These are phyloP conservation scores for Larix kaempferi DNA, from an alignment of 75 land plant genomes.

Conservation along the genomic window DNA sequence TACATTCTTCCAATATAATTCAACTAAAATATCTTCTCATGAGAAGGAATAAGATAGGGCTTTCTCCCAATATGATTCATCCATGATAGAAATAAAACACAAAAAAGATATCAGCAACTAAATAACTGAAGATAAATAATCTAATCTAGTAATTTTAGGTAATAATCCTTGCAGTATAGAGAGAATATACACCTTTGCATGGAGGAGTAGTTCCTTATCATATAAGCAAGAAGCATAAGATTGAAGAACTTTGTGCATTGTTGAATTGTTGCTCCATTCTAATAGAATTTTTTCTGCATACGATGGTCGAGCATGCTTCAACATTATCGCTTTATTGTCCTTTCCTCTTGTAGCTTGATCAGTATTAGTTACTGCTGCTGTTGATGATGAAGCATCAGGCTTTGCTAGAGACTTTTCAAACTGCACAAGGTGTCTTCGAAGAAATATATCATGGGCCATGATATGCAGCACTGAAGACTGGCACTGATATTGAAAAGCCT, in stretches of 20 bases:
- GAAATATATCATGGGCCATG: constrained; percentile 65
- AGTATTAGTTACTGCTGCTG: constrained; percentile 1
- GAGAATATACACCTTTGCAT: constrained; percentile 56
- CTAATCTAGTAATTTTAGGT: neutral
- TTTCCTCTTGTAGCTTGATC: constrained; percentile 6
- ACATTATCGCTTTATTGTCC: constrained; percentile 4
- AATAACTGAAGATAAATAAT: neutral
- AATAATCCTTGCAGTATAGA: neutral
- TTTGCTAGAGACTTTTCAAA: constrained; percentile 21
- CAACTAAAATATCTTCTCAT: too few species aligned
- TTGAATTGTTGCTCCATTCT: constrained; percentile 33
- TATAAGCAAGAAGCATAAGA: constrained; percentile 47
- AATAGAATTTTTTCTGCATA: constrained; percentile 31
- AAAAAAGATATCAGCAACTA: neutral
- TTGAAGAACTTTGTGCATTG: constrained; percentile 38
- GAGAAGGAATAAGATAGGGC: too few species aligned
- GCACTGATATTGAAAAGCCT: constrained; percentile 47
- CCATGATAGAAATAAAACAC: neutral
- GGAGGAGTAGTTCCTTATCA: constrained; percentile 31
- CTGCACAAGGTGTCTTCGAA: constrained; percentile 39
- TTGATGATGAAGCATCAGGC: constrained; percentile 17
- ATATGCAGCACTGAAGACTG: constrained; percentile 64
- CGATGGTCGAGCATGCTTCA: constrained; percentile 1
- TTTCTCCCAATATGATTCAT: too few species aligned
- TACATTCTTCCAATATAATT: neutral